Percentiles rank a stretch among this genome's conserved stretches.
phyloP scores from a whole-genome alignment of 2,329 filamentous ascomycete species.

The Ceratocystis cubensis region DNA sequence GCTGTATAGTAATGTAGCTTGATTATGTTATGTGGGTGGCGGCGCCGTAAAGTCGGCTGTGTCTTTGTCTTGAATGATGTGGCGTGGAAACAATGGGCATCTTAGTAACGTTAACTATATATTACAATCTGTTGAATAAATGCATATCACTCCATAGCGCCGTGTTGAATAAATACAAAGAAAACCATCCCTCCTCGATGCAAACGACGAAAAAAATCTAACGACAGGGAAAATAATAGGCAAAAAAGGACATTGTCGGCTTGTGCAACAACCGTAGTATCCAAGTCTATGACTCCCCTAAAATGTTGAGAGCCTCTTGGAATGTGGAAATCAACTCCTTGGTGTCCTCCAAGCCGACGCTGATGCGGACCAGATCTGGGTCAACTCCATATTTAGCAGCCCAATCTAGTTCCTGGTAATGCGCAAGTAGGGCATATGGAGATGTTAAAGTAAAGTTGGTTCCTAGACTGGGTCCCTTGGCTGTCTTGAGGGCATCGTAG shows the following conservation, averaged over 20 bases:
- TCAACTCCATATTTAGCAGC: conserved; percentile 70
- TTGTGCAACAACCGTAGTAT: too few species aligned
- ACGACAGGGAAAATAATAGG: background rate
- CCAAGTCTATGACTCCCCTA: background rate
- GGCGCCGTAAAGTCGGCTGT: background rate
- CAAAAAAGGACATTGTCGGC: too few species aligned
- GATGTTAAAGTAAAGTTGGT: conserved; percentile 93
- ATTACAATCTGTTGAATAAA: conserved; percentile 4
- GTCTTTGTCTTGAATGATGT: background rate
- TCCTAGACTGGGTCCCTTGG: conserved; percentile 87
- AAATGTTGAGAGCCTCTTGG: conserved; percentile 52
- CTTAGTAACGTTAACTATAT: conserved; percentile 1
- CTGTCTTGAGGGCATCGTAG: conserved; percentile 73
- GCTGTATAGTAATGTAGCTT: conserved; percentile 48
- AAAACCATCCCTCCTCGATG: background rate
- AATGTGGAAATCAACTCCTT: conserved; percentile 53
- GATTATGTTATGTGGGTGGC: background rate
- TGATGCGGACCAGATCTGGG: conserved; percentile 67
- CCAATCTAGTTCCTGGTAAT: conserved; percentile 90
- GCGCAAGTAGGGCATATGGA: conserved; percentile 82
- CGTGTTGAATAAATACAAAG: conserved; percentile 7
- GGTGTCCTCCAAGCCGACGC: conserved; percentile 76
- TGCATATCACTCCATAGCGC: background rate
- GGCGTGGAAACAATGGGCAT: background rate
- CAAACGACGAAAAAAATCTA: background rate